Base-by-base conservation (phyloP, 176 grass and related monocot genomes). In the Bonia amplexicaulis region DNA sequence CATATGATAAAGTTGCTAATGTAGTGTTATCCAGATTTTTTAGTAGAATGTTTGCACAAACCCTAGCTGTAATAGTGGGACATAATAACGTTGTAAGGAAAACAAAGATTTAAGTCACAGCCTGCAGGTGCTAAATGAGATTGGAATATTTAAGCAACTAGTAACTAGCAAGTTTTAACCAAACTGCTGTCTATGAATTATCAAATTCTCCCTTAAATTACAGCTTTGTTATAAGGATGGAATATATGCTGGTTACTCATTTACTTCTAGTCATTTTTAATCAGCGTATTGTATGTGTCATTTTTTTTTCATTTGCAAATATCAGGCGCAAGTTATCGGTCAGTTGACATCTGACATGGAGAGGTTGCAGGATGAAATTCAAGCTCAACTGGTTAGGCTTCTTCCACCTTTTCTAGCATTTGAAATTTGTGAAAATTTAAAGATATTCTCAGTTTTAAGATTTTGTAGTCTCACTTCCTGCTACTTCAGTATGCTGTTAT, bases 311-410 rank as follows among this genome's bases (percentile, higher is more conserved):
- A n/a, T 61, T 51, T 84, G 15, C 49, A 69, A 74, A 74, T 87
- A 49, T 61, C 74, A 99, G 97, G 97, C 91, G 19, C 87, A 99
- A 31, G 69, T 92, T 66, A 93, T 99, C 85, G 88, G 90, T 82
- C 94, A 94, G 82, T 86, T 99, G 86, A 94, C 92, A 85, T 99
- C 84, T 77, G 92, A 99, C 82, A 91, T 99, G 84, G 93, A 96
- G 80, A 90, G 77, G 63, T 90, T 99, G 76, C 90, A 91, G 54
- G 86, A 90, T 71, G 97, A 99, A 91, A 94, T 96, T 73, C 90
- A 96, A 85, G 90, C 92, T 94, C 97, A 94, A 85, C 77, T 92
- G 88, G 97, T 99, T 72, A 83, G 86, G 73, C 14, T 51, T 58
- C 13, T 86, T 94, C 55, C 22, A 44, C 35, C 57, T 60, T 82